A percentile compares a stretch with the other conserved stretches of the same genome.
phyloP scores from a whole-genome alignment of 371 early-diverging fungal species.

The Mortierella sp. region DNA sequence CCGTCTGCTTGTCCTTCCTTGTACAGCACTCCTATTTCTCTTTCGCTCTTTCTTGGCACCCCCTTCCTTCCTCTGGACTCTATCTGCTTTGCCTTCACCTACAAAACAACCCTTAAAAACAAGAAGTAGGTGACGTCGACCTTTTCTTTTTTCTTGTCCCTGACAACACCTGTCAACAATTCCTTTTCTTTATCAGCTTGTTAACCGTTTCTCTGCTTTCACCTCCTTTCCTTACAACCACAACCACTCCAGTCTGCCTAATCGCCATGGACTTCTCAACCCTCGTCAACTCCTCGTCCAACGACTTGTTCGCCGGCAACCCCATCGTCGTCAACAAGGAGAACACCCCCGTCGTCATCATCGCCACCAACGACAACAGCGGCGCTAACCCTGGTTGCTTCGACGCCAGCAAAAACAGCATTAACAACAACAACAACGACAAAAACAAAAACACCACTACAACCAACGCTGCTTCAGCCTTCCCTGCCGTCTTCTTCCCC shows the following conservation, averaged over 20 bases:
- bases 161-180: neutral
- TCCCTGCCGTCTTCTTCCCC: slow-evolving; percentile 2
- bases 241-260: slow-evolving; percentile 4
- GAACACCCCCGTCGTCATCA: slow-evolving; percentile 10
- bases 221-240: neutral
- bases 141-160: neutral
- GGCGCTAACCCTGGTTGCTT: slow-evolving; percentile 10
- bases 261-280: slow-evolving; percentile 8
- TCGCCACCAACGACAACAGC: slow-evolving; percentile 14
- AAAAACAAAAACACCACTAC: neutral
- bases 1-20: slow-evolving; percentile 1
- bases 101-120: neutral
- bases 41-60: slow-evolving; percentile 4
- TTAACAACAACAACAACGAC: slow-evolving; percentile 17
- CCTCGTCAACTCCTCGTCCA: neutral
- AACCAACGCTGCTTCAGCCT: slow-evolving; percentile 6
- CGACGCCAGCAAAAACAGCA: slow-evolving; percentile 23
- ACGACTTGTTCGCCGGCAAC: neutral
- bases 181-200: neutral
- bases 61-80: neutral
- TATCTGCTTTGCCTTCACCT: neutral
- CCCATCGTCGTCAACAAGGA: neutral
- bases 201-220: neutral
- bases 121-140: slow-evolving; percentile 15
- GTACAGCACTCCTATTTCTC: neutral